Evolutionary conservation across 2,329 filamentous ascomycete species (phyloP).

Genomic region (Camptophora hylomeconis): DNA sequence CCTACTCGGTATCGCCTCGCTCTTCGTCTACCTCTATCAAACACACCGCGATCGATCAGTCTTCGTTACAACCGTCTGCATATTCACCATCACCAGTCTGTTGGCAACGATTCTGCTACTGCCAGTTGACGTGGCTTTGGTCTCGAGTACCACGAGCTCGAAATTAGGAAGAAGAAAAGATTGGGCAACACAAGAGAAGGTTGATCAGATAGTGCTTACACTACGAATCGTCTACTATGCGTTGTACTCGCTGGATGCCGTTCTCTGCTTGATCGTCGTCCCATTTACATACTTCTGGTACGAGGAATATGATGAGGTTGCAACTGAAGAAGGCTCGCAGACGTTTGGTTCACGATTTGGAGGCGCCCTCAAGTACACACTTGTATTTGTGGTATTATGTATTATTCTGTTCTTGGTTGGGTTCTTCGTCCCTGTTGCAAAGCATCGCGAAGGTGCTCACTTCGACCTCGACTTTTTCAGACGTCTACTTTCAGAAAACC

Average conservation of each 20-base stretch:
- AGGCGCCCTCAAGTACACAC: slow-evolving; percentile 82
- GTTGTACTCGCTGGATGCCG: slow-evolving; percentile 79
- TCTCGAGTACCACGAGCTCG: slow-evolving; percentile 72
- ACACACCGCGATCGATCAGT: slow-evolving; percentile 73
- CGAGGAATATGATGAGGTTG: slow-evolving; percentile 91
- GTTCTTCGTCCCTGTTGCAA: slow-evolving; percentile 80
- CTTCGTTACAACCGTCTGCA: slow-evolving; percentile 69
- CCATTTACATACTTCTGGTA: slow-evolving; percentile 98
- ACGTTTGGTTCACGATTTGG: slow-evolving; percentile 58
- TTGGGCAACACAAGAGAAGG: slow-evolving; percentile 76
- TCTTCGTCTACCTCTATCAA: slow-evolving; percentile 89
- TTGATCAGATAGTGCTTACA: slow-evolving; percentile 65
- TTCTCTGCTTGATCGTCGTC: slow-evolving; percentile 78
- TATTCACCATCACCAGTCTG: slow-evolving; percentile 73
- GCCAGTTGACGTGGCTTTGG: slow-evolving; percentile 87
- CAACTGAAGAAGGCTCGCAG: slow-evolving; percentile 64
- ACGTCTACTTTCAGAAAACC: slow-evolving; percentile 63
- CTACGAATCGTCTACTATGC: slow-evolving; percentile 85
- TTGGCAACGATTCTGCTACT: slow-evolving; percentile 85
- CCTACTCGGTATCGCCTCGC: slow-evolving; percentile 61
- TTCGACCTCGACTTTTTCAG: slow-evolving; percentile 88
- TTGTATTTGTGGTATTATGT: slow-evolving; percentile 62
- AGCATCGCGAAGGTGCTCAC: slow-evolving; percentile 50
- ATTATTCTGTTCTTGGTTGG: slow-evolving; percentile 78
- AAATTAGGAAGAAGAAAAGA: slow-evolving; percentile 74